Evolutionary conservation across 208 protist genomes (phyloP), one percentile per base, ranked within the genome.

Genomic region (Wallacemonas sp.): DNA sequence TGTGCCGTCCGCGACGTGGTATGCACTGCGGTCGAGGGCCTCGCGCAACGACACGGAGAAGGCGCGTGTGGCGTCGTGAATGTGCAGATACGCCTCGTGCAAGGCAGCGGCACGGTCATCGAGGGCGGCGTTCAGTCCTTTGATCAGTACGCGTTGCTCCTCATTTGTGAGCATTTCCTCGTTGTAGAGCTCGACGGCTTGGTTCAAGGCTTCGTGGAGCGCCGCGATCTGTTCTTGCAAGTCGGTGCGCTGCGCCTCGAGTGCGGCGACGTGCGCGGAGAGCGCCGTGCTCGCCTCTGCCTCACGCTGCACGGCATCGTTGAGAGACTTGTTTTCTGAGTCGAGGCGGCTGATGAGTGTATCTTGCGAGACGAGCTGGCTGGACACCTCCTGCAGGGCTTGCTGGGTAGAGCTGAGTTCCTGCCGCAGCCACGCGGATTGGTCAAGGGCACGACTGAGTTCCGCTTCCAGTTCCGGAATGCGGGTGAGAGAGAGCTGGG

Each of bases 291-390:
- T 66, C 22, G 37, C 46, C 19, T 26, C 52, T 13, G n/a, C 21
- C 55, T 68, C 64, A 24, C 64, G 64, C 50, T 77, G 59, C 36
- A 67, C 50, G 3, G 71, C 62, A 15, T 57, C 50, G 50, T 57
- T 33, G 30, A 57, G 50, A 19, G 30, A 41, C 50, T 57, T 57
- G 50, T 37, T 57, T 32, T 57, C 50, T 8, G 9, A 26, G 30
- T 57, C 29, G 30, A 57, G 50, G 4, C 50, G 50, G 13, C 8
- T 3, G 30, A 57, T 26, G 5, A 57, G 50, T 13, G 9, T 13
- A 26, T 39, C 29, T 27, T 57, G 50, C 4, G 50, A 57, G n/a
- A 57, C 50, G 4, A 57, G 29, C 50, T 57, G 50, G 50, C 19
- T 37, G 10, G 50, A 57, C 12, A 57, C 50, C 30, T 38, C 17